These are phyloP conservation scores for Gastrodia elata DNA, from an alignment of 106 monocot species.

Conservation along the genomic window DNA sequence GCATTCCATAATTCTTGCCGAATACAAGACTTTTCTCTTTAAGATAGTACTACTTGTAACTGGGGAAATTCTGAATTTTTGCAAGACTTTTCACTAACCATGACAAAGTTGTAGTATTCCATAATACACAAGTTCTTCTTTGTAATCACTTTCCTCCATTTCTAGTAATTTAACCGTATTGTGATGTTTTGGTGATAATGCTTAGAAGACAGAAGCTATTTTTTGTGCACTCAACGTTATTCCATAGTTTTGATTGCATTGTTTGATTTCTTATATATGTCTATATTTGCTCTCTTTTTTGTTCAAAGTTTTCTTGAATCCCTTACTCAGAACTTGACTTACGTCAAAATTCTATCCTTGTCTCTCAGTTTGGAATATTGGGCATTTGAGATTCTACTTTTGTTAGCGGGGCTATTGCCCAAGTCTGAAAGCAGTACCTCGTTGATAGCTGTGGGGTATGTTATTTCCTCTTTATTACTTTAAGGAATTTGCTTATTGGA, in stretches of 20 bases:
- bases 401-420: constrained; percentile 71
- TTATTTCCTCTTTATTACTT: background rate
- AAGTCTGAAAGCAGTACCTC: constrained; percentile 65
- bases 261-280: background rate
- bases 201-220: too few species aligned
- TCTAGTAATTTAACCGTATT: too few species aligned
- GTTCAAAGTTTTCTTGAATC: background rate
- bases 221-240: too few species aligned
- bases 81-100: background rate
- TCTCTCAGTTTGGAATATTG: constrained; percentile 67
- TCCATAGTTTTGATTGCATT: background rate
- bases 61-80: background rate
- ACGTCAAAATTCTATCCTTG: background rate
- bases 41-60: too few species aligned
- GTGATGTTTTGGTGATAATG: too few species aligned
- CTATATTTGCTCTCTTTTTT: background rate
- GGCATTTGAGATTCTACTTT: constrained; percentile 77
- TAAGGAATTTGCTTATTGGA: background rate
- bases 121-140: background rate
- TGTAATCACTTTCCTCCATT: too few species aligned
- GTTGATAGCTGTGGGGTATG: constrained; percentile 9
- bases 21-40: too few species aligned
- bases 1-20: too few species aligned
- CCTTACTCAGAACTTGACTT: background rate
- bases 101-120: background rate